Percentiles rank a stretch among this genome's conserved stretches.
These are phyloP conservation scores for Dysphania ambrosioides DNA, from an alignment of 148 eudicot genomes.

Conservation along the genomic window DNA sequence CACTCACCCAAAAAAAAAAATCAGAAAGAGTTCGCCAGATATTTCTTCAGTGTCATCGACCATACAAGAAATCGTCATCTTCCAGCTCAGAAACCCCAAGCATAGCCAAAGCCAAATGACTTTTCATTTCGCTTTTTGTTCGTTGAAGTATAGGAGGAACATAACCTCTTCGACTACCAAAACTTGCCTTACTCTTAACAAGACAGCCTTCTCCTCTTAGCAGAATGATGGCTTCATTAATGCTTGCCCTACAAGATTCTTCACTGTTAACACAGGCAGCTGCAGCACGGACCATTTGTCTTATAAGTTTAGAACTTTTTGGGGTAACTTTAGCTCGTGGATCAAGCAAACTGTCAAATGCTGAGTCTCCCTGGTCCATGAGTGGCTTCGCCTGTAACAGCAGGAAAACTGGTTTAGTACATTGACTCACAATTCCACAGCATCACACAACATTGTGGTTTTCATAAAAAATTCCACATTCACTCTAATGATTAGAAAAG, in stretches of 20 bases:
- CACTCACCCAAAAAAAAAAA: background rate
- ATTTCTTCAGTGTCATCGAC: conserved; percentile 42
- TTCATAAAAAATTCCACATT: conserved; percentile 1
- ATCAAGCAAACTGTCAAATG: conserved; percentile 50
- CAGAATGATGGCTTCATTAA: conserved; percentile 53
- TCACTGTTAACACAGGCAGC: conserved; percentile 64
- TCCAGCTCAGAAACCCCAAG: conserved; percentile 79
- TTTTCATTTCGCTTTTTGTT: conserved; percentile 58
- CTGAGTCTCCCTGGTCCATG: conserved; percentile 57
- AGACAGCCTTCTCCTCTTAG: conserved; percentile 50
- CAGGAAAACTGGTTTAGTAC: conserved; percentile 2
- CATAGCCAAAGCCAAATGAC: conserved; percentile 90
- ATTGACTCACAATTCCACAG: background rate
- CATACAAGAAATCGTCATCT: conserved; percentile 52
- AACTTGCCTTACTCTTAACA: conserved; percentile 39
- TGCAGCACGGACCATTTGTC: conserved; percentile 74
- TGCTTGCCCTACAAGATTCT: conserved; percentile 68
- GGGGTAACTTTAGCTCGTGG: conserved; percentile 51
- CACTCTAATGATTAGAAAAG: background rate
- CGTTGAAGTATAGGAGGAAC: conserved; percentile 36
- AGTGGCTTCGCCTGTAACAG: conserved; percentile 78
- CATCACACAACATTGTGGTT: background rate
- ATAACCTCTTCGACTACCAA: conserved; percentile 32
- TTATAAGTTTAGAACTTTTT: conserved; percentile 47
- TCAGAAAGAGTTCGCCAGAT: background rate